phyloP scores from a whole-genome alignment of 768 basidiomycete genomes.

The Leccinum pellstonianum region DNA sequence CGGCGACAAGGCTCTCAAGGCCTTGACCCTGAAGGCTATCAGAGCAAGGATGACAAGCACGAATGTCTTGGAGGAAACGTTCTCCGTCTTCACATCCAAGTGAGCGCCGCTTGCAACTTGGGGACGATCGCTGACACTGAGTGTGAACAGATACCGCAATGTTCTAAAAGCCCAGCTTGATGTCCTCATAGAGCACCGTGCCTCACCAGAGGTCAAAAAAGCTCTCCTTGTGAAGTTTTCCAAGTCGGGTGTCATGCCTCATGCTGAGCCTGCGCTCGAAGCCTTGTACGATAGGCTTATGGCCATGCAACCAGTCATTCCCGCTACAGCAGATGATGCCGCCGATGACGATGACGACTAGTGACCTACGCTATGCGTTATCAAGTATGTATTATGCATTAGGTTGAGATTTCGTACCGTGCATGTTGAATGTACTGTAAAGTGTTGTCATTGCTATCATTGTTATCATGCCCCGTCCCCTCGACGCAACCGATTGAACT shows the following conservation, averaged over 20 bases:
- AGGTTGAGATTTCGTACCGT: too few relatives aligned
- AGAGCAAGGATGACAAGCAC: slow-evolving; percentile 9
- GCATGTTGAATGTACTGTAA: too few relatives aligned
- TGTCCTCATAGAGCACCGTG: slow-evolving; percentile 9
- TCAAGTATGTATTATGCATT: background rate
- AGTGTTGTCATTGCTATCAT: too few relatives aligned
- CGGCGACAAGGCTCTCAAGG: slow-evolving; percentile 19
- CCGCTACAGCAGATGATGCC: background rate
- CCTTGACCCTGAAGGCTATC: slow-evolving; percentile 19
- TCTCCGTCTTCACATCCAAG: slow-evolving; percentile 30
- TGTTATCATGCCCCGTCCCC: slow-evolving; percentile 47
- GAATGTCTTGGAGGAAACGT: slow-evolving; percentile 27
- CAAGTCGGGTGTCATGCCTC: slow-evolving; percentile 4
- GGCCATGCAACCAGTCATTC: background rate
- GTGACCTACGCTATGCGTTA: background rate
- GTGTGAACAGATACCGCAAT: slow-evolving; percentile 14
- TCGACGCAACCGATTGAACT: slow-evolving; percentile 75
- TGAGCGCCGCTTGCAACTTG: background rate
- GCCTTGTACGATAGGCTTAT: slow-evolving; percentile 18
- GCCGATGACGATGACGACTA: too few relatives aligned
- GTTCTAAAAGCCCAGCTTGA: slow-evolving; percentile 20
- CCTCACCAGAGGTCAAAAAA: slow-evolving; percentile 15
- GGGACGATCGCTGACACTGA: background rate
- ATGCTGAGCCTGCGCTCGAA: slow-evolving; percentile 13
- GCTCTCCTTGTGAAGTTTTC: slow-evolving; percentile 12